phyloP scores from a whole-genome alignment of 2,329 filamentous ascomycete species.

The Ophiocordyceps polyrhachis-furcata region DNA sequence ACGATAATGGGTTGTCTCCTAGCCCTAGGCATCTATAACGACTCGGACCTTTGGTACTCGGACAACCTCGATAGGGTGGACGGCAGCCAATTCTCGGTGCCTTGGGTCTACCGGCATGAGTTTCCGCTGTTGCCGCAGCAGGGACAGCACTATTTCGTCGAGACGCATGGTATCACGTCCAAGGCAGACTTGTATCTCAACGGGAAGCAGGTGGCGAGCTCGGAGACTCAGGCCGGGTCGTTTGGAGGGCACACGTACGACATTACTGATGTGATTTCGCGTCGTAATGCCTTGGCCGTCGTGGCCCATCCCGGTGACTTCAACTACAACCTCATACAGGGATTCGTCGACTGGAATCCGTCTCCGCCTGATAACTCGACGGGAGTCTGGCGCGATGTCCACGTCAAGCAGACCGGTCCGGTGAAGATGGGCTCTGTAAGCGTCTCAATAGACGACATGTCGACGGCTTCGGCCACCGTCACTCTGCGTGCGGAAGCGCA shows the following conservation, averaged over 20 bases:
- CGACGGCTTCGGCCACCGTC: conserved; percentile 16
- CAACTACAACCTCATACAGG: conserved; percentile 36
- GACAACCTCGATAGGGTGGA: conserved; percentile 25
- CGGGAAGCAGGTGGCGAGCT: conserved; percentile 29
- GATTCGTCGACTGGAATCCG: conserved; percentile 9
- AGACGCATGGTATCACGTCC: conserved; percentile 41
- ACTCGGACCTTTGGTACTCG: conserved; percentile 36
- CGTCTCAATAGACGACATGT: conserved; percentile 15
- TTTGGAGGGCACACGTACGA: conserved; percentile 38
- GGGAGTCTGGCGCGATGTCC: conserved; percentile 41
- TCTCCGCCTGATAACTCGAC: conserved; percentile 42
- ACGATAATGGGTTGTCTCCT: conserved; percentile 40
- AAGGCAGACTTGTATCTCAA: conserved; percentile 42
- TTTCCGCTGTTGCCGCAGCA: conserved; percentile 18
- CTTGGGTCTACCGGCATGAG: conserved; percentile 41
- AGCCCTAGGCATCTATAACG: conserved; percentile 30
- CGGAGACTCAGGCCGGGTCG: conserved; percentile 30
- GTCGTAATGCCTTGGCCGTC: conserved; percentile 31
- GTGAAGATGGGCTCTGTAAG: conserved; percentile 25
- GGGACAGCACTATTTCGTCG: conserved; percentile 28
- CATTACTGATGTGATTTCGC: conserved; percentile 23
- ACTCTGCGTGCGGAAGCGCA: conserved; percentile 18
- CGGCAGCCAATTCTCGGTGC: conserved; percentile 26
- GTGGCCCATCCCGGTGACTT: conserved; percentile 39
- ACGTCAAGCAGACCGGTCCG: conserved; percentile 33